Evolutionary conservation across 257 asterid species (phyloP).

Genomic region (Solanum neorickii): DNA sequence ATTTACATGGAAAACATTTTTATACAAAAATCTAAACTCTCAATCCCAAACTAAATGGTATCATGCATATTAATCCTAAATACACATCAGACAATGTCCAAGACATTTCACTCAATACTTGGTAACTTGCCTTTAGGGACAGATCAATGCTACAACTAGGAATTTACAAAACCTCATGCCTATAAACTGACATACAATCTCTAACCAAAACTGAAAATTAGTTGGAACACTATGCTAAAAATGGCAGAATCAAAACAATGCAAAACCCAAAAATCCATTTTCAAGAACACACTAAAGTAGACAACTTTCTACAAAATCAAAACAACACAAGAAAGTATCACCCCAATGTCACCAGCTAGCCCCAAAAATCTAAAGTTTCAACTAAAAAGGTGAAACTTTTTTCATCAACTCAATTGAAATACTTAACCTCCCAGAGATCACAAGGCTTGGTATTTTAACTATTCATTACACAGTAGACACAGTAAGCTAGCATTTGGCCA

Average conservation of each 20-base stretch:
- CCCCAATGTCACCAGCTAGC: not conserved
- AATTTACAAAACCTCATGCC: not conserved
- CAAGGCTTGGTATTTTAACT: not conserved
- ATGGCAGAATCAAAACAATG: not conserved
- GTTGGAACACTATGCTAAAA: not conserved
- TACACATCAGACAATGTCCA: not conserved
- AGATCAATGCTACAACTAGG: not conserved
- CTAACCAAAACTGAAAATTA: not conserved
- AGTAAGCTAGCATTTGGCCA: not conserved
- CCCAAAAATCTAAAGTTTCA: not conserved
- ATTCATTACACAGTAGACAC: not conserved
- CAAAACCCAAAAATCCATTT: not conserved
- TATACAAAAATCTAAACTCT: not conserved
- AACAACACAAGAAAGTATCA: not conserved
- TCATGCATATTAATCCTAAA: not conserved
- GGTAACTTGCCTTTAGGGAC: not conserved
- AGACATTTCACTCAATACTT: not conserved
- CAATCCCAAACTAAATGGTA: not conserved
- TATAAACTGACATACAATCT: not conserved
- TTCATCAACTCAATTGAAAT: not conserved
- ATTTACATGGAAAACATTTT: not conserved
- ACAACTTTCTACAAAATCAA: constrained; percentile 6
- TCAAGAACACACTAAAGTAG: not conserved
- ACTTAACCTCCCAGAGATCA: not conserved
- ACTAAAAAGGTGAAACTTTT: not conserved